Percentiles rank a stretch among this genome's conserved stretches.
Conservation (phyloP, 1,284 basidiomycete genomes). For the Sparassis latifolia region DNA sequence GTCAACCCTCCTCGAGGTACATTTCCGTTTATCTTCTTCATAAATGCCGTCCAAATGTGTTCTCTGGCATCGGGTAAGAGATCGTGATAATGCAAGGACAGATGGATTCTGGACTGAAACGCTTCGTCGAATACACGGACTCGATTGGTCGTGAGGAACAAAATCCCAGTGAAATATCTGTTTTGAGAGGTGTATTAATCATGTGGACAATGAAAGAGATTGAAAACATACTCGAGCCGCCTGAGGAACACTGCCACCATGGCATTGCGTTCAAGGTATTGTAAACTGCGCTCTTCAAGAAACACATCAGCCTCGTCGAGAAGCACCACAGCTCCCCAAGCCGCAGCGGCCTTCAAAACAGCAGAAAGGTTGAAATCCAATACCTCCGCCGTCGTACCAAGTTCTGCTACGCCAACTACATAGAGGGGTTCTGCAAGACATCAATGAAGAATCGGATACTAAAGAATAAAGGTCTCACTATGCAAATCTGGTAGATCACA, state of each 20-base stretch:
- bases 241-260: slow-evolving; percentile 50
- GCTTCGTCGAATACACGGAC: slow-evolving; percentile 63
- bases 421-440: slow-evolving; percentile 35
- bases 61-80: slow-evolving; percentile 43
- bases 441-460: slow-evolving; percentile 16
- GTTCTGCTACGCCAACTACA: slow-evolving; percentile 52
- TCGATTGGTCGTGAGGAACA: slow-evolving; percentile 65
- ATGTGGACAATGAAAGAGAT: not conserved
- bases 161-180: slow-evolving; percentile 59
- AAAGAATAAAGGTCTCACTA: slow-evolving; percentile 4
- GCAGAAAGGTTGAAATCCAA: slow-evolving; percentile 19
- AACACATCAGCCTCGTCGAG: slow-evolving; percentile 58
- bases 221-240: slow-evolving; percentile 21
- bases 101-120: slow-evolving; percentile 61
- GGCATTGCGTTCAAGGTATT: slow-evolving; percentile 55
- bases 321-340: slow-evolving; percentile 59
- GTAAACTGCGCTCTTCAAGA: slow-evolving; percentile 54
- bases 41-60: slow-evolving; percentile 55
- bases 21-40: slow-evolving; percentile 38
- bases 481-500: slow-evolving; percentile 22
- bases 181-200: not conserved
- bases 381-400: slow-evolving; percentile 43
- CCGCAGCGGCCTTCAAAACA: slow-evolving; percentile 41
- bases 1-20: slow-evolving; percentile 28
- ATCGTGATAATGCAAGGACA: slow-evolving; percentile 54